A percentile compares a stretch with the other conserved stretches of the same genome.
Evolutionary conservation across 2,329 filamentous ascomycete genomes (phyloP).

Genomic region (Pleomassaria siparia): DNA sequence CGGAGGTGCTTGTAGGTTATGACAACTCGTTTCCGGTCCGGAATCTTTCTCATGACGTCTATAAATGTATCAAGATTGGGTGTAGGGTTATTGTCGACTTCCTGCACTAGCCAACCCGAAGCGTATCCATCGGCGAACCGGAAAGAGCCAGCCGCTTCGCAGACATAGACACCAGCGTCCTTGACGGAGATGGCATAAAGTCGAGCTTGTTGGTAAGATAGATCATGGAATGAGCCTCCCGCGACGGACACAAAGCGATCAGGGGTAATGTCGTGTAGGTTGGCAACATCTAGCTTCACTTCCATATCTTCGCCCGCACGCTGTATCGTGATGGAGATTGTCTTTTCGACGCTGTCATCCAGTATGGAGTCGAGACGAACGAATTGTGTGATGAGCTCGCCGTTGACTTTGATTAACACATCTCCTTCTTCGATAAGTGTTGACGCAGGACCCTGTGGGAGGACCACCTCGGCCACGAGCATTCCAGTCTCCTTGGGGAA

Average conservation of each 20-base stretch:
- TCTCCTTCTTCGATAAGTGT: constrained; percentile 91
- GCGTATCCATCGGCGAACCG: constrained; percentile 84
- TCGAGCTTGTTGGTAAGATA: constrained; percentile 97
- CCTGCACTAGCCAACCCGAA: constrained; percentile 91
- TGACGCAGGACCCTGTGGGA: constrained; percentile 87
- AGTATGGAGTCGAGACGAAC: constrained; percentile 87
- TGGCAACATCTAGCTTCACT: constrained; percentile 80
- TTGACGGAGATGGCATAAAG: constrained; percentile 90
- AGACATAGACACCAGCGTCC: constrained; percentile 79
- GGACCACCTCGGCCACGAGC: constrained; percentile 92
- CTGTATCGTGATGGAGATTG: constrained; percentile 80
- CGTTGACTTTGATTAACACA: constrained; percentile 90
- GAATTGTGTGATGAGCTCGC: constrained; percentile 89
- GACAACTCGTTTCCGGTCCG: constrained; percentile 79
- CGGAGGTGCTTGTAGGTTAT: constrained; percentile 94
- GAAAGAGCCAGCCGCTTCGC: constrained; percentile 93
- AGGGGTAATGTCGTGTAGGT: constrained; percentile 92
- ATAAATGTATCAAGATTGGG: constrained; percentile 87
- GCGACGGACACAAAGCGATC: constrained; percentile 94
- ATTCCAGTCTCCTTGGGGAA: constrained; percentile 96
- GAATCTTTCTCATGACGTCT: constrained; percentile 84
- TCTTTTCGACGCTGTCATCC: constrained; percentile 79
- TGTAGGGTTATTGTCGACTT: constrained; percentile 87
- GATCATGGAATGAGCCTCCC: constrained; percentile 89
- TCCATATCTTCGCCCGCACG: constrained; percentile 85